Percentiles rank a stretch among this genome's conserved stretches.
Conservation (phyloP, 1,284 basidiomycete genomes). For the Rhodofomes roseus region DNA sequence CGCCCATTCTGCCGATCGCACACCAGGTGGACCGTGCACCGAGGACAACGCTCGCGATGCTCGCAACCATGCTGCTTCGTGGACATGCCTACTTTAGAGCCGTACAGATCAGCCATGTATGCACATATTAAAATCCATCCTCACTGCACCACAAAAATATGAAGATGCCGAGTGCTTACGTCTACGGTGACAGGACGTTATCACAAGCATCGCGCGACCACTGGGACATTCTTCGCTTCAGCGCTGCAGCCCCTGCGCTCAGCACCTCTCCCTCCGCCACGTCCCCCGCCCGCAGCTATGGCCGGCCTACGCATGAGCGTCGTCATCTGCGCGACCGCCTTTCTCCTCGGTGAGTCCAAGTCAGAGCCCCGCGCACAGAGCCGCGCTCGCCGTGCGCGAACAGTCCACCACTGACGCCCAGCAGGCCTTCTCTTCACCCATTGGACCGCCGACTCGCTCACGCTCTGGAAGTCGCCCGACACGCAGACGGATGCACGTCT, state of each 20-base stretch:
- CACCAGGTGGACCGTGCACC: background rate
- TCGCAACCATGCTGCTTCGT: too few species aligned
- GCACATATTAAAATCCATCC: background rate
- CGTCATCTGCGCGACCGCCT: constrained; percentile 71
- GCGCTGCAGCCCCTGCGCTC: constrained; percentile 4
- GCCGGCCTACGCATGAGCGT: constrained; percentile 61
- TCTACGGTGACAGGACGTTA: background rate
- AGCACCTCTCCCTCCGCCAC: constrained; percentile 6
- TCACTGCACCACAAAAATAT: background rate
- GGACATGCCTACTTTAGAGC: background rate
- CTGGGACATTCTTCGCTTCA: background rate
- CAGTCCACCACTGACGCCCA: background rate
- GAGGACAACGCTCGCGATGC: background rate
- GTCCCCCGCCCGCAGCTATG: constrained; percentile 20
- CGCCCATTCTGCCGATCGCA: background rate
- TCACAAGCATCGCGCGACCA: background rate
- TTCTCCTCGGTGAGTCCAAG: constrained; percentile 61
- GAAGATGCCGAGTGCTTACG: background rate
- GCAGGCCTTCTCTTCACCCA: constrained; percentile 77
- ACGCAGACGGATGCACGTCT: constrained; percentile 64
- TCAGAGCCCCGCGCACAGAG: background rate
- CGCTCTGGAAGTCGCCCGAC: constrained; percentile 78
- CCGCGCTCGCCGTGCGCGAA: background rate
- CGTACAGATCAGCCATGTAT: too few species aligned
- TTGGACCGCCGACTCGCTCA: constrained; percentile 83